Evolutionary conservation across 129 eudicot species (phyloP), one percentile per base, ranked within the genome.

Genomic region (Saussurea involucrata): DNA sequence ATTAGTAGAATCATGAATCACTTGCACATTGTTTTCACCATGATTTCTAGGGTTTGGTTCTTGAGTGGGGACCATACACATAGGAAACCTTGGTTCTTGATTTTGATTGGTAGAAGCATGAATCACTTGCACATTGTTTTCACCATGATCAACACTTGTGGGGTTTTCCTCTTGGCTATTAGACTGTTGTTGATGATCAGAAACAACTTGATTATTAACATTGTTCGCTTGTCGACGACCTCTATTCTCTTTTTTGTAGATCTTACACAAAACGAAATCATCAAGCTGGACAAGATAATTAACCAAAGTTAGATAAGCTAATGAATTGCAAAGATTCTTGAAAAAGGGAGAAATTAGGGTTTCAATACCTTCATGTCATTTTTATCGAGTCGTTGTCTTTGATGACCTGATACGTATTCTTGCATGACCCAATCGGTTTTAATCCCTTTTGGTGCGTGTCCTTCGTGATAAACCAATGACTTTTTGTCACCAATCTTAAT

Each of bases 391-490:
- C 18, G 72, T 28, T 13, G 32, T 24, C 24, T 24, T 4, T 58
- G 36, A 69, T 58, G 76, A 4, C 58, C 33, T 8, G 27, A 34
- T 3, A 71, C 29, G 21, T 65, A 80, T 64, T 80, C 84, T 8
- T 80, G 66, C 78, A 73, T 66, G 42, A 67, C 25, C 79, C 84
- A 73, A 1, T 32, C 34, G 4, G 72, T 78, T 57, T 78, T 78
- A 5, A 0, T 17, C 2, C 77, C 83, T 0, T 71, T 40, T 10
- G 64, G 69, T 25, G 79, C 32, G 25, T 15, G 58, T 1, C 84
- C 84, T 65, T 73, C 32, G 18, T 80, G 68, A 64, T 27, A 80
- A 9, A 80, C 84, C 79, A 80, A 46, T 11, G 75, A 15, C 69
- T 73, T 80, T 29, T 24, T 64, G 17, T 4, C 15, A 24, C 84